phyloP scores from a whole-genome alignment of 2,329 filamentous ascomycete genomes.

The Ceratocystis diversiconidia region DNA sequence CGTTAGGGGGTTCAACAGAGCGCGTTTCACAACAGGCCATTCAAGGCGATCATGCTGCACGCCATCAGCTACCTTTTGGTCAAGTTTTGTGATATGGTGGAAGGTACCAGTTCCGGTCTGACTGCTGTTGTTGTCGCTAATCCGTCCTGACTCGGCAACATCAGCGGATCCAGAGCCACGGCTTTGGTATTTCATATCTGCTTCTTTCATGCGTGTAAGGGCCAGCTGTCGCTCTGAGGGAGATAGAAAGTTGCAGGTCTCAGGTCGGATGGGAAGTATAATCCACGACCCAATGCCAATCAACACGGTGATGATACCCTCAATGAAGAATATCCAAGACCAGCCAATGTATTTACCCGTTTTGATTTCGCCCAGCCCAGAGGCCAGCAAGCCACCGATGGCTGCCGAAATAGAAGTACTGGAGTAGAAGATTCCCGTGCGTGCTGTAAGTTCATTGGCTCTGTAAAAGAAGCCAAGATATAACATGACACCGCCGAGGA shows the following conservation, averaged over 20 bases:
- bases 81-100: neutral
- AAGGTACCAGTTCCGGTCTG: neutral
- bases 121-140: neutral
- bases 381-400: conserved; percentile 38
- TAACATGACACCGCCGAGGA: conserved; percentile 21
- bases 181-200: conserved; percentile 12
- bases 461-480: conserved; percentile 23
- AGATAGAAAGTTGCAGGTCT: conserved; percentile 28
- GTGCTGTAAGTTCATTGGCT: conserved; percentile 20
- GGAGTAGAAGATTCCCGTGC: conserved; percentile 29
- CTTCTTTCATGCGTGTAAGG: conserved; percentile 19
- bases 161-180: neutral
- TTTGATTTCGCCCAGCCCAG: conserved; percentile 30
- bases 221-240: conserved; percentile 30
- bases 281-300: conserved; percentile 26
- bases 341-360: conserved; percentile 27
- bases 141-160: neutral
- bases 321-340: conserved; percentile 35
- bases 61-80: neutral
- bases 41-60: conserved; percentile 12
- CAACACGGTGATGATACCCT: conserved; percentile 27
- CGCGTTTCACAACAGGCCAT: conserved; percentile 16
- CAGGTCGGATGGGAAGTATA: conserved; percentile 29
- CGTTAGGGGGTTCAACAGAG: conserved; percentile 20
- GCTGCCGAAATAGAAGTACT: conserved; percentile 54